These are phyloP conservation scores for Agastache rugosa DNA, from an alignment of 257 asterid genomes.

Conservation along the genomic window DNA sequence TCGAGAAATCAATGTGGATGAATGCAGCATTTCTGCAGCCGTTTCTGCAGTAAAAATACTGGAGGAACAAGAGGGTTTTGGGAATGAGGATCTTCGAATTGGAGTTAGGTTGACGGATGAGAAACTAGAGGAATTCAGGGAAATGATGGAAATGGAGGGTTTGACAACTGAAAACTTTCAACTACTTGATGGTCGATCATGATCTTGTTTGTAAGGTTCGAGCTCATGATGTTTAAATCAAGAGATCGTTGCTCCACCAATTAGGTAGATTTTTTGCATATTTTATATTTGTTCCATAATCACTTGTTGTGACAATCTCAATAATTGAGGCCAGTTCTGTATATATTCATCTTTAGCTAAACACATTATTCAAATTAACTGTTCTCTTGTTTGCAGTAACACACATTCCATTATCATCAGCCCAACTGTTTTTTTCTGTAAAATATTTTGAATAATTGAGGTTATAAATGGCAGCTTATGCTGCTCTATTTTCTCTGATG, in stretches of 20 bases:
- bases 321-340: too few species aligned
- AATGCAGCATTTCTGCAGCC: neutral
- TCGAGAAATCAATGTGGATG: neutral
- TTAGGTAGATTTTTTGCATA: neutral
- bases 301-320: neutral
- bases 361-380: too few species aligned
- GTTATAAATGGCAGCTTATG: too few species aligned
- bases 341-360: too few species aligned
- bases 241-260: neutral
- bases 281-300: too few species aligned
- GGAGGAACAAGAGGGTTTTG: constrained; percentile 13
- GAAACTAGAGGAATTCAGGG: neutral
- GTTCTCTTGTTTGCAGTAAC: too few species aligned
- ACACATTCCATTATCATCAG: too few species aligned
- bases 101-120: neutral
- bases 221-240: neutral
- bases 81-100: constrained; percentile 17
- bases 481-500: too few species aligned
- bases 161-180: neutral
- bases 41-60: constrained; percentile 21
- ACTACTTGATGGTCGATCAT: neutral
- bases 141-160: neutral
- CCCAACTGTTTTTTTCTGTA: too few species aligned
- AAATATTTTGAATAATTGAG: too few species aligned
- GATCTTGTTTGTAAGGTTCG: neutral